Percentiles rank a stretch among this genome's conserved stretches.
phyloP scores from a whole-genome alignment of 1,139 yeast genomes.

The Pichia sp. region DNA sequence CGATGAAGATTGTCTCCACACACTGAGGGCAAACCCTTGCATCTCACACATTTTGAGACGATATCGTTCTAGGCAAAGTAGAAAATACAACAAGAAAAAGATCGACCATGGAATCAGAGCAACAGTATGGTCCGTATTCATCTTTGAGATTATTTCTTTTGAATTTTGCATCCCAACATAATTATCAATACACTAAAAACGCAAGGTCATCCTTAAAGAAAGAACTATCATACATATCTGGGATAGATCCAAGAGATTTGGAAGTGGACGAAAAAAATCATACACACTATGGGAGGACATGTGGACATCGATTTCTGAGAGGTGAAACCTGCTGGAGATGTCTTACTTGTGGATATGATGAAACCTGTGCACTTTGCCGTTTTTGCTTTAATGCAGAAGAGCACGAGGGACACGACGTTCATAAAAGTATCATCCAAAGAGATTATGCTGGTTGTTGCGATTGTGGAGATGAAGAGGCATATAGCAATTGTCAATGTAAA shows the following conservation, averaged over 20 bases:
- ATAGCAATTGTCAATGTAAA: slow-evolving; percentile 42
- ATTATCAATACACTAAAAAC: slow-evolving; percentile 37
- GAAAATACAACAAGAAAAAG: no score
- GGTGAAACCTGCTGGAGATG: slow-evolving; percentile 91
- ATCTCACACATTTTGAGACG: neutral
- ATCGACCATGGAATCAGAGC: neutral
- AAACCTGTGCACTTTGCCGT: slow-evolving; percentile 81
- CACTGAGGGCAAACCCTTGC: neutral
- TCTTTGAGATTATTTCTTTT: slow-evolving; percentile 17
- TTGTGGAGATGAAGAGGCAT: slow-evolving; percentile 63
- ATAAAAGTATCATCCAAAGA: slow-evolving; percentile 65
- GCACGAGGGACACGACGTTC: slow-evolving; percentile 77
- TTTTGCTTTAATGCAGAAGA: slow-evolving; percentile 67
- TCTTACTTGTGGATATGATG: slow-evolving; percentile 77
- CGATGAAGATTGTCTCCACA: neutral
- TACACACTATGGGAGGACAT: slow-evolving; percentile 65
- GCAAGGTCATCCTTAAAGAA: slow-evolving; percentile 43
- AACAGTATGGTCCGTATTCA: neutral
- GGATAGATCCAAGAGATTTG: slow-evolving; percentile 22
- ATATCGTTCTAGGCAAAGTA: no score
- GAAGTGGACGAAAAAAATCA: slow-evolving; percentile 31
- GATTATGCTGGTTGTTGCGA: slow-evolving; percentile 86
- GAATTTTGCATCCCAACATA: slow-evolving; percentile 25
- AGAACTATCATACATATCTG: slow-evolving; percentile 39
- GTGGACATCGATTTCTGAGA: slow-evolving; percentile 67